These are phyloP conservation scores for Rhizoclosmatium globosum DNA, from an alignment of 192 early-diverging fungal species.

Conservation along the genomic window DNA sequence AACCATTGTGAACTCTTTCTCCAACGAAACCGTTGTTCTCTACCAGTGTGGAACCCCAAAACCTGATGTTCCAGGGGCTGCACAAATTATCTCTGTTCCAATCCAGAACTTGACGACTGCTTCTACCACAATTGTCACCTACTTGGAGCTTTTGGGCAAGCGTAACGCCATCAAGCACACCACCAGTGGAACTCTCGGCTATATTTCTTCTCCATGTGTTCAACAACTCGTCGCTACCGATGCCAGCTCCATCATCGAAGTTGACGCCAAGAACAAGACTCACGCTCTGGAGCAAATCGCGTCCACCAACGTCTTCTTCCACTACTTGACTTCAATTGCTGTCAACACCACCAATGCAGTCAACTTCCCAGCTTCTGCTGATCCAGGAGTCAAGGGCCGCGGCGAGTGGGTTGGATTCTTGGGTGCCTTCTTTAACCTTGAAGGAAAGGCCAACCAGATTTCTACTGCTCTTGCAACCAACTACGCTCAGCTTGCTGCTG, in stretches of 20 bases:
- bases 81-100: conserved; percentile 41
- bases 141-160: conserved; percentile 43
- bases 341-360: conserved; percentile 41
- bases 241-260: background rate
- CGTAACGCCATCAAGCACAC: conserved; percentile 46
- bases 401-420: background rate
- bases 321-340: conserved; percentile 5
- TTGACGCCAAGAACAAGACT: background rate
- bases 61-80: conserved; percentile 37
- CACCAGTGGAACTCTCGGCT: conserved; percentile 28
- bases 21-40: conserved; percentile 42
- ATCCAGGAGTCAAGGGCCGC: conserved; percentile 21
- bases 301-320: conserved; percentile 23
- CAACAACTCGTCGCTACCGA: conserved; percentile 25
- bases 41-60: conserved; percentile 55
- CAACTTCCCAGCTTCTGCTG: conserved; percentile 39
- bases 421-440: conserved; percentile 69
- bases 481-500: conserved; percentile 59
- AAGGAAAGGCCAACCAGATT: conserved; percentile 58
- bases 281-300: conserved; percentile 8
- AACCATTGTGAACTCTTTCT: conserved; percentile 44
- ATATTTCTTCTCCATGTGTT: conserved; percentile 47
- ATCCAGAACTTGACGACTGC: conserved; percentile 32
- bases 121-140: conserved; percentile 48
- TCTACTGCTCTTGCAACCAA: conserved; percentile 59